Evolutionary conservation across 1,284 basidiomycete genomes (phyloP), one percentile per base, ranked within the genome.

Genomic region (Calocybe gambosa): DNA sequence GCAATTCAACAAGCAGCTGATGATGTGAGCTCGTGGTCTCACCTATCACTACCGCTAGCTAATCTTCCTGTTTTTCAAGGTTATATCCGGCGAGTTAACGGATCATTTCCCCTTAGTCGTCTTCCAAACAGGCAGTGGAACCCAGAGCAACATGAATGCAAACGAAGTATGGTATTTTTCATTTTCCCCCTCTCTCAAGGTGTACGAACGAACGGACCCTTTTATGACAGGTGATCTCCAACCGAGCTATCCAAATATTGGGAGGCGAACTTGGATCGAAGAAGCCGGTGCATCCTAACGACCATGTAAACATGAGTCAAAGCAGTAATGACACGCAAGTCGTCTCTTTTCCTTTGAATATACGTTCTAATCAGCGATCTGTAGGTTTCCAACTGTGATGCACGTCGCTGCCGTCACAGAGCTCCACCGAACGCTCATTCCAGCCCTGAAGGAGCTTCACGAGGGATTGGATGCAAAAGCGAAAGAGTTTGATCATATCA

Each of bases 241-340:
- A 99, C 69, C 86, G 95, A 52, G 96, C 96, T 29, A 99, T 99
- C 61, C 93, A 99, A 72, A 73, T 97, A 55, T 83, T 99, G 52
- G 96, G 96, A 18, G 96, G 96, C 21, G 80, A 96, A 70, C 76
- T 97, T 46, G 96, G 96, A 38, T 91, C 87, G 51, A 99, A 99
- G 77, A 93, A 80, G 62, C 96, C 96, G 21, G 94, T 99, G 9
- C 96, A 99, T 69, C 96, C 96, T 37, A 99, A 99, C 67, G 96
- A 99, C 66, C 96, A 99, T 71, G 95, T 98, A 61, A 99, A 99
- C 76, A 97, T 91, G 89, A 93, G 90, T 65, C 96, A 99, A 70
- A 95, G 91, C 57, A 96, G 93, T 63, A 99, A 99, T 65, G 96
- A 99, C 70, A 95, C 94, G 89, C 91, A 62, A 54, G 76, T 18